phyloP scores from a whole-genome alignment of 1,284 basidiomycete species.

The Vanrija sp. region DNA sequence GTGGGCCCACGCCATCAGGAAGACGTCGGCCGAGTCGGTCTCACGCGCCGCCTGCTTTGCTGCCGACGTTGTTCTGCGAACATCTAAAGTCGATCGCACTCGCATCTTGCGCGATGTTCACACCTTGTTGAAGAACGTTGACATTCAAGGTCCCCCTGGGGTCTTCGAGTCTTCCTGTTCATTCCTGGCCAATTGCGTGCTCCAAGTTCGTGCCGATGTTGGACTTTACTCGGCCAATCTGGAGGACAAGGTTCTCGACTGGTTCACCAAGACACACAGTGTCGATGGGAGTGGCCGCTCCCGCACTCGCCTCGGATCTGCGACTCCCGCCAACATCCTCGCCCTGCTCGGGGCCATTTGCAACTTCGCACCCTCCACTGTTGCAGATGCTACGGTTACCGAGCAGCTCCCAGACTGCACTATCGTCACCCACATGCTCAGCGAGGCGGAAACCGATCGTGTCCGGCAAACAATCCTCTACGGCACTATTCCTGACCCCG shows the following conservation, averaged over 20 bases:
- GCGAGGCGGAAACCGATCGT: conserved; percentile 57
- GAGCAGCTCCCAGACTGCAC: conserved; percentile 60
- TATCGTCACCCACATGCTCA: conserved; percentile 59
- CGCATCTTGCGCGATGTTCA: conserved; percentile 67
- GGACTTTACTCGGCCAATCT: conserved; percentile 72
- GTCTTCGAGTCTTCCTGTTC: conserved; percentile 81
- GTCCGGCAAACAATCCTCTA: conserved; percentile 68
- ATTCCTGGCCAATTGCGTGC: conserved; percentile 66
- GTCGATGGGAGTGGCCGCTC: conserved; percentile 51
- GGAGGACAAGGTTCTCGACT: conserved; percentile 75
- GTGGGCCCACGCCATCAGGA: conserved; percentile 77
- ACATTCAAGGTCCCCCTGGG: conserved; percentile 77
- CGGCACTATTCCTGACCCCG: conserved; percentile 57
- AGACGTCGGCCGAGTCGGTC: conserved; percentile 60
- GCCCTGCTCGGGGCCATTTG: conserved; percentile 61
- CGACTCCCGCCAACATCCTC: conserved; percentile 61
- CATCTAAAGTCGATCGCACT: conserved; percentile 55
- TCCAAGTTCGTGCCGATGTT: conserved; percentile 68
- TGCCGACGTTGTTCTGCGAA: conserved; percentile 55
- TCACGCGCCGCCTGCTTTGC: conserved; percentile 77
- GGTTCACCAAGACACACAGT: conserved; percentile 58
- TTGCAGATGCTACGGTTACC: conserved; percentile 10
- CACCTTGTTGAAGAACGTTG: conserved; percentile 67
- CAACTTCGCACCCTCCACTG: conserved; percentile 43
- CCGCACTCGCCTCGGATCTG: conserved; percentile 51